Conservation (phyloP, 75 land plant species). For the Sequoiadendron giganteum region DNA sequence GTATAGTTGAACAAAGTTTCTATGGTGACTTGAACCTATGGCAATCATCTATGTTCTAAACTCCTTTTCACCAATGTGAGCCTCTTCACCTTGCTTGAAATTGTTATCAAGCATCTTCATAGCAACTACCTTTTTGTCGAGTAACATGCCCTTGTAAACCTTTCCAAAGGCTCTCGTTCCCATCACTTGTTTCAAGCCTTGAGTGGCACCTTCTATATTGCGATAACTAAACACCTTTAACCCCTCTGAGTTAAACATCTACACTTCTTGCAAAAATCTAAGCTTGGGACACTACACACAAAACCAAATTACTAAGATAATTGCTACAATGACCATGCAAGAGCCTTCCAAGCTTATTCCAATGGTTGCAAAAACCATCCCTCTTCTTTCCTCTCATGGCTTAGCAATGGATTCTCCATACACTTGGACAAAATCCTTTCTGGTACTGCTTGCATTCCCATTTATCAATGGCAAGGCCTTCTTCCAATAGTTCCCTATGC, state of each 20-base stretch:
- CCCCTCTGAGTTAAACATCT: too few relatives aligned
- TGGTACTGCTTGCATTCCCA: background rate
- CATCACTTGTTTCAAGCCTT: constrained; percentile 18
- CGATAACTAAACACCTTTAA: background rate
- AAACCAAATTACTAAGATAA: too few relatives aligned
- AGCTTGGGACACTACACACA: too few relatives aligned
- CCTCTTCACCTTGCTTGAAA: background rate
- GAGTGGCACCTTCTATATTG: constrained; percentile 11
- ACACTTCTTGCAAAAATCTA: too few relatives aligned
- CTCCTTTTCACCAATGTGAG: background rate
- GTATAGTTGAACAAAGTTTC: too few relatives aligned
- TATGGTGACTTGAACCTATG: background rate
- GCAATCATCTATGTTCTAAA: too few relatives aligned
- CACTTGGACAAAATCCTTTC: background rate
- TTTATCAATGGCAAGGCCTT: background rate
- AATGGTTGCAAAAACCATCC: too few relatives aligned
- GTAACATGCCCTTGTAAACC: background rate
- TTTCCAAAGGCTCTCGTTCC: constrained; percentile 15
- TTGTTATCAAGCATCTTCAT: constrained; percentile 21
- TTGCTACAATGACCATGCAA: too few relatives aligned
- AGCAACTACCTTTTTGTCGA: constrained; percentile 2
- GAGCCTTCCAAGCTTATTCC: too few relatives aligned
- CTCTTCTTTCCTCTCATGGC: too few relatives aligned
- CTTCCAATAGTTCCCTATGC: background rate
- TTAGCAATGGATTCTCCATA: too few relatives aligned